Evolutionary conservation across 2,329 filamentous ascomycete genomes (phyloP).

Genomic region (Colletotrichum plurivorum): DNA sequence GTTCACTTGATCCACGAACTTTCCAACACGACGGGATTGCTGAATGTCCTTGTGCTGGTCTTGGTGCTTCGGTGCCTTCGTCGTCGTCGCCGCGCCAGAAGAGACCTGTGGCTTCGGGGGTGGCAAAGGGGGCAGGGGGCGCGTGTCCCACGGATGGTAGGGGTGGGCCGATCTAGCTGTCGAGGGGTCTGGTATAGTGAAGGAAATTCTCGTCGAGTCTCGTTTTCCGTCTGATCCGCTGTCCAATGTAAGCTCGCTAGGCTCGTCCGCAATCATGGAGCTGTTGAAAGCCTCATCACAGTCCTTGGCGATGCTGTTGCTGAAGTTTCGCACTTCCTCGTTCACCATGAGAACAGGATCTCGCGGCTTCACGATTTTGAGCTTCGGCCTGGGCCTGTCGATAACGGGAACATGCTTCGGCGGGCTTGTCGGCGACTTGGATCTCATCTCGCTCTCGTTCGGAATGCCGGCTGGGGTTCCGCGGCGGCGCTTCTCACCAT

Average conservation of each 20-base stretch:
- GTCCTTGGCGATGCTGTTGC: constrained; percentile 86
- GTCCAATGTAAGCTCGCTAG: constrained; percentile 45
- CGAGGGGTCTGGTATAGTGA: constrained; percentile 54
- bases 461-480: neutral
- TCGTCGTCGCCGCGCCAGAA: neutral
- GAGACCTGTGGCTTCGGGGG: constrained; percentile 36
- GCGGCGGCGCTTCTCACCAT: constrained; percentile 33
- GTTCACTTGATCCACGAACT: constrained; percentile 41
- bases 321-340: constrained; percentile 87
- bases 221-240: constrained; percentile 50
- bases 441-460: constrained; percentile 6
- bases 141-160: constrained; percentile 58
- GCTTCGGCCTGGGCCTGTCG: constrained; percentile 42
- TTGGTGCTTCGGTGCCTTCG: neutral
- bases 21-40: constrained; percentile 36
- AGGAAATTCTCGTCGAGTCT: constrained; percentile 59
- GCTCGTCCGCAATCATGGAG: constrained; percentile 60
- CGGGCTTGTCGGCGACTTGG: constrained; percentile 13
- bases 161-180: constrained; percentile 48
- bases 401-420: constrained; percentile 35
- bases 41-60: constrained; percentile 16
- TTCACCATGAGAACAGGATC: constrained; percentile 58
- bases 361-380: constrained; percentile 42
- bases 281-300: constrained; percentile 91
- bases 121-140: constrained; percentile 67